Conservation (phyloP, 768 basidiomycete species). For the Trametes punicea region DNA sequence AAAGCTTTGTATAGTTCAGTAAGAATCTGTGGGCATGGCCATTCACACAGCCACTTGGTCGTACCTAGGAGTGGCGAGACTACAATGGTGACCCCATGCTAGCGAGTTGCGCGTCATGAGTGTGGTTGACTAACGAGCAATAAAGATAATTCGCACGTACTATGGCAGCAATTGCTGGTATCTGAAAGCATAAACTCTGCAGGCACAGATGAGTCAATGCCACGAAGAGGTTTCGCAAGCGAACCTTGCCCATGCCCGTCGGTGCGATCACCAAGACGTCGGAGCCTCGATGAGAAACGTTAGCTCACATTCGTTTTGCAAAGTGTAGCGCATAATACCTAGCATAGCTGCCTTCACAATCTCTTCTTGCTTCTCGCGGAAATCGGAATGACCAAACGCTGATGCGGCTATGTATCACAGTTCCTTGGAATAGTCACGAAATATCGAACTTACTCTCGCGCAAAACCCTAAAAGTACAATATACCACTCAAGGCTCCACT, state of each 20-base stretch:
- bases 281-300: conserved; percentile 38
- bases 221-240: neutral
- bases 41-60: too few relatives aligned
- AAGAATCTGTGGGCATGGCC: too few relatives aligned
- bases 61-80: conserved; percentile 75
- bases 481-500: neutral
- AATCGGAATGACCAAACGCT: conserved; percentile 70
- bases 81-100: conserved; percentile 72
- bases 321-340: conserved; percentile 35
- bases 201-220: neutral
- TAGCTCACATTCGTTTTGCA: neutral
- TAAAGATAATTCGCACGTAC: conserved; percentile 32
- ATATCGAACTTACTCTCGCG: neutral
- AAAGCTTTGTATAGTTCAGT: conserved; percentile 55
- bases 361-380: conserved; percentile 75
- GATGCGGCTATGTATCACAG: neutral
- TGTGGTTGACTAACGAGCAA: too few relatives aligned
- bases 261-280: conserved; percentile 82
- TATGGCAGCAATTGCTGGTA: conserved; percentile 67
- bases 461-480: neutral
- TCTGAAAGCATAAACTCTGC: conserved; percentile 82
- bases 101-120: neutral
- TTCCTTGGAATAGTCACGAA: neutral
- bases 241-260: conserved; percentile 86
- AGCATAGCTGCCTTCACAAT: conserved; percentile 67